These are phyloP conservation scores for Nyctanthes arbortristis DNA, from an alignment of 257 asterid species.

Conservation along the genomic window DNA sequence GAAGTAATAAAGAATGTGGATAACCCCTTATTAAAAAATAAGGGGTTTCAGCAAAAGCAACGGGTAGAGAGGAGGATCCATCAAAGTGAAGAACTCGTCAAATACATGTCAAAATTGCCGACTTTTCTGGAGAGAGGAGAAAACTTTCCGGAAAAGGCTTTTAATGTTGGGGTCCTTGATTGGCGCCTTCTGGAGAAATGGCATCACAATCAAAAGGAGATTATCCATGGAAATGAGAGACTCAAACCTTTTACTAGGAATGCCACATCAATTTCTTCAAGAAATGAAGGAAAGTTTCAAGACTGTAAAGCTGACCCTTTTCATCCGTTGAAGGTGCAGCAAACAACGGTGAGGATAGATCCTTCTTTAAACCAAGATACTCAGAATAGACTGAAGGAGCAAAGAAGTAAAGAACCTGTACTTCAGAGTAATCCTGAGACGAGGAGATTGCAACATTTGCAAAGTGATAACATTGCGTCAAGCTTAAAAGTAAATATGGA, in stretches of 20 bases:
- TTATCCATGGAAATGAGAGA: slow-evolving; percentile 22
- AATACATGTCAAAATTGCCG: slow-evolving; percentile 85
- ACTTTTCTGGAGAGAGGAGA: slow-evolving; percentile 60
- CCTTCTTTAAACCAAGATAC: slow-evolving; percentile 31
- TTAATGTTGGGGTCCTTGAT: slow-evolving; percentile 72
- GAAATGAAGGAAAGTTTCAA: slow-evolving; percentile 28
- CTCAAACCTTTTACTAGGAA: slow-evolving; percentile 45
- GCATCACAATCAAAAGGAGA: slow-evolving; percentile 42
- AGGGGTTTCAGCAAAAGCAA: slow-evolving; percentile 37
- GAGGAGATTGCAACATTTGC: slow-evolving; percentile 18
- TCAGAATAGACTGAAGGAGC: slow-evolving; percentile 21
- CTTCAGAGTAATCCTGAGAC: slow-evolving; percentile 18
- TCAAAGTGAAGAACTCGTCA: slow-evolving; percentile 64
- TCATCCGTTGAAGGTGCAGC: slow-evolving; percentile 30
- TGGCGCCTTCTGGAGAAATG: slow-evolving; percentile 75
- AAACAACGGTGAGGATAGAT: slow-evolving; percentile 23
- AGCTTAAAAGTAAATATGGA: slow-evolving; percentile 35
- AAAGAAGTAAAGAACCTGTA: slow-evolving; percentile 20
- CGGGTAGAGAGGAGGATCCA: slow-evolving; percentile 22
- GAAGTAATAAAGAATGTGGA: slow-evolving; percentile 31
- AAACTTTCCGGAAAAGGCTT: slow-evolving; percentile 53
- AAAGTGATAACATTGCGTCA: slow-evolving; percentile 13
- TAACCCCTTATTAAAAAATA: slow-evolving; percentile 21
- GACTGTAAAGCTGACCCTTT: slow-evolving; percentile 26
- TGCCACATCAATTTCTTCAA: slow-evolving; percentile 31